Evolutionary conservation across 176 grass and related monocot genomes (phyloP).

Genomic region (Zoysia japonica): DNA sequence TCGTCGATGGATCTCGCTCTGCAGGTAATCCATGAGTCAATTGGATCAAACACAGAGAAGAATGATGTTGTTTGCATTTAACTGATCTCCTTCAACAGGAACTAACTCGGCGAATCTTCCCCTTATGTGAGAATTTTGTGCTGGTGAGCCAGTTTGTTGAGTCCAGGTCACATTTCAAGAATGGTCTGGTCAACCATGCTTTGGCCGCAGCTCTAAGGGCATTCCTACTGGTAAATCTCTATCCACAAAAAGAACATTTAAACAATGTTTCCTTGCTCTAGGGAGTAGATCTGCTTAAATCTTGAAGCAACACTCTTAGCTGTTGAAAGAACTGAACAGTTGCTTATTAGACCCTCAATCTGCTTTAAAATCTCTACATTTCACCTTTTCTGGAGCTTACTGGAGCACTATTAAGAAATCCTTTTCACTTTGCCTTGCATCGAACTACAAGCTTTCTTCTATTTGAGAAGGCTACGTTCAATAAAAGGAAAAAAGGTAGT

Average conservation of each 20-base stretch:
- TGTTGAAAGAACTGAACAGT: not conserved
- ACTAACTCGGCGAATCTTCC: conserved; percentile 78
- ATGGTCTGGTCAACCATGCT: conserved; percentile 92
- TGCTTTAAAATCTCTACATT: not conserved
- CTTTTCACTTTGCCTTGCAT: conserved; percentile 2
- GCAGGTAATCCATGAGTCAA: conserved; percentile 51
- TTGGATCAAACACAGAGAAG: not conserved
- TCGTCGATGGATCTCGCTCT: conserved; percentile 88
- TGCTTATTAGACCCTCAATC: not conserved
- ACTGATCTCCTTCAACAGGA: conserved; percentile 62
- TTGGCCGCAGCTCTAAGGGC: conserved; percentile 79
- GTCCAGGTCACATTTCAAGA: conserved; percentile 77
- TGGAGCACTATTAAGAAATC: not conserved
- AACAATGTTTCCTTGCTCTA: not conserved
- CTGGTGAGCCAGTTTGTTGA: conserved; percentile 90
- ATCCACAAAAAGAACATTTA: conserved; percentile 3
- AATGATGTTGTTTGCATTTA: conserved; percentile 5
- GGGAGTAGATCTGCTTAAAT: not conserved
- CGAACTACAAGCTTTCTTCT: conserved; percentile 19
- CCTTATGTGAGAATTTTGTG: conserved; percentile 89
- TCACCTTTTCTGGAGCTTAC: not conserved
- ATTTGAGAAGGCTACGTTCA: not conserved
- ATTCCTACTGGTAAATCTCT: conserved; percentile 74
- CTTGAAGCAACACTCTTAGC: not conserved
- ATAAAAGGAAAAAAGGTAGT: conserved; percentile 4